Percentiles rank a stretch among this genome's conserved stretches.
These are phyloP conservation scores for Exophiala spinifera DNA, from an alignment of 2,329 filamentous ascomycete species.

Conservation along the genomic window DNA sequence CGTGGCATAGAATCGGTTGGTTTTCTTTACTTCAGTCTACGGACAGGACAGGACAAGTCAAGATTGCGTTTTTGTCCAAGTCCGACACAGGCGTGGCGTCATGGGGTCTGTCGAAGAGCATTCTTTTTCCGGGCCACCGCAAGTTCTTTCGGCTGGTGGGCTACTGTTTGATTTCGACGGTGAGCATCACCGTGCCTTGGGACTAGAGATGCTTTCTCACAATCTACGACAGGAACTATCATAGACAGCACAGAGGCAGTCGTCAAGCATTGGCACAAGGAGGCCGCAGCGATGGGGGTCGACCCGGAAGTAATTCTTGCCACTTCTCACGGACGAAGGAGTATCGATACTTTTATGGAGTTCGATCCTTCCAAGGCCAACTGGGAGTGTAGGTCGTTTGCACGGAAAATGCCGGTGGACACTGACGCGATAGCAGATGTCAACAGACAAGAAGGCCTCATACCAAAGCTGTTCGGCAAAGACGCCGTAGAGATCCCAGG, in stretches of 20 bases:
- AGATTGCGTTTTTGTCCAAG: neutral
- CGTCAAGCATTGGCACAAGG: constrained; percentile 62
- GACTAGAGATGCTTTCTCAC: neutral
- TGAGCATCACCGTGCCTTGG: neutral
- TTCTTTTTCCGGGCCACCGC: constrained; percentile 41
- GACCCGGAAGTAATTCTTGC: constrained; percentile 80
- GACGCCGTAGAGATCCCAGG: constrained; percentile 86
- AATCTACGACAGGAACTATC: constrained; percentile 36
- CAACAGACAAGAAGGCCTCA: constrained; percentile 69
- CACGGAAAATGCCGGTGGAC: neutral
- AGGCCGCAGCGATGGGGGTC: constrained; percentile 73
- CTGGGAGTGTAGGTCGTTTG: constrained; percentile 72
- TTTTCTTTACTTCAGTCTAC: neutral
- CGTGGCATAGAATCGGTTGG: neutral
- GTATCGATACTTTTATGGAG: constrained; percentile 78
- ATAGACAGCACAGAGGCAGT: constrained; percentile 54
- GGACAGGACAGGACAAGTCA: neutral
- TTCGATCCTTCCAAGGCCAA: constrained; percentile 82
- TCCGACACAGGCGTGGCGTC: neutral
- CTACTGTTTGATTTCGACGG: constrained; percentile 49
- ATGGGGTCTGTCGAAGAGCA: constrained; percentile 34
- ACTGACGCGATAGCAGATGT: constrained; percentile 59
- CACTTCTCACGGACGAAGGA: constrained; percentile 85
- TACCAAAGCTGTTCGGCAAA: constrained; percentile 72
- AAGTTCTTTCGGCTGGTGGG: constrained; percentile 41